These are phyloP conservation scores for Glaciozyma martinii DNA, from an alignment of 768 basidiomycete species.

Conservation along the genomic window DNA sequence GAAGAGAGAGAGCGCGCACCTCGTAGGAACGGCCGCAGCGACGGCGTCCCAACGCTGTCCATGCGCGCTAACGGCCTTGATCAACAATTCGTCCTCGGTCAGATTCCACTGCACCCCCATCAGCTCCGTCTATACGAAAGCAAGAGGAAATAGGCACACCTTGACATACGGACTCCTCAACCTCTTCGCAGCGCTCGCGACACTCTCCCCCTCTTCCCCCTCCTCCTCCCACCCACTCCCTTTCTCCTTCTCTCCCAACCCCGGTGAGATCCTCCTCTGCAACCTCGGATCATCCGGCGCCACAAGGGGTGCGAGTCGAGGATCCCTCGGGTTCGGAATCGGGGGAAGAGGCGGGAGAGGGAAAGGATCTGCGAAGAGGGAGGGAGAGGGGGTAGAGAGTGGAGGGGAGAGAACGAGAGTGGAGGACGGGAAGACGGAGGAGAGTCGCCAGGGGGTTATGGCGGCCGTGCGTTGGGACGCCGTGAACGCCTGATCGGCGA, in stretches of 20 bases:
- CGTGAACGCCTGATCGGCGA: constrained; percentile 18
- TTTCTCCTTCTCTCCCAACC: background rate
- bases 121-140: background rate
- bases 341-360: no score
- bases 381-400: no score
- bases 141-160: constrained; percentile 8
- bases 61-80: constrained; percentile 31
- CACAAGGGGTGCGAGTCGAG: no score
- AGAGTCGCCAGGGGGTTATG: background rate
- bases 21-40: constrained; percentile 31
- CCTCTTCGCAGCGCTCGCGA: background rate
- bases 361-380: no score
- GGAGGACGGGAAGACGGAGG: no score
- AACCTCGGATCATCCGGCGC: no score
- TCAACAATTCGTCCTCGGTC: constrained; percentile 33
- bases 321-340: no score
- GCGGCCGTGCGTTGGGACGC: background rate
- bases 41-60: constrained; percentile 36
- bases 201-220: background rate
- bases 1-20: constrained; percentile 3
- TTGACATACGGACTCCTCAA: constrained; percentile 24
- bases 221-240: background rate
- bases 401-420: no score
- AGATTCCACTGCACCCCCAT: constrained; percentile 17
- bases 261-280: background rate